Evolutionary conservation across 805 yeast species (phyloP), one percentile per base, ranked within the genome.

Genomic region (Suhomyces faveliae): DNA sequence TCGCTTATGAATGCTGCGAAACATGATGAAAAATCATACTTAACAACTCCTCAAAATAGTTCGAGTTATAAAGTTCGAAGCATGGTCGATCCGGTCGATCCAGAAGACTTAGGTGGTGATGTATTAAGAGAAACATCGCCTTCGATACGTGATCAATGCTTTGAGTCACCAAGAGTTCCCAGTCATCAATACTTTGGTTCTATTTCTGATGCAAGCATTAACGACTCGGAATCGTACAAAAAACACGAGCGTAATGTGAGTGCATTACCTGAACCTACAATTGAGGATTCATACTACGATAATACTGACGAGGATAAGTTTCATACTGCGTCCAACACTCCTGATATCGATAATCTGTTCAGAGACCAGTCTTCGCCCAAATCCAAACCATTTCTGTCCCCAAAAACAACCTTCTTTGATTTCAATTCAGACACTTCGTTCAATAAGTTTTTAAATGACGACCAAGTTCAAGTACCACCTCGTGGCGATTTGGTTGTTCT

Each of bases 391-490:
- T 49, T 6, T 38, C 47, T 3, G n/a, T 42, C 49, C 13, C 33
- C 37, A 41, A 43, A 33, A 9, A 35, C 46, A 10, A 46, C 33
- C 27, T 35, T 30, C 30, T 46, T 46, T 29, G 49, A 42, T 25
- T 42, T 43, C 42, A 20, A 30, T 20, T 17, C 40, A 10, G 50
- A 55, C 19, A 52, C 53, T 24, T 50, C 46, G 27, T 54, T 56
- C 37, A 49, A 55, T 11, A 51, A 46, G 19, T 53, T 59, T 15
- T 27, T 61, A 29, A 52, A 55, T 42, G 65, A 61, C 40, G 47
- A 46, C 7, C 63, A 60, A 48, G 37, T 20, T 2, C 59, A 51
- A 19, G 62, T 60, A 2, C 65, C 65, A 7, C 65, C 64, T 1
- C 52, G 65, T 23, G 64, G 63, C 1, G 65, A 60, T 35, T 40